These are phyloP conservation scores for Lycium barbarum DNA, from an alignment of 257 asterid species.

Conservation along the genomic window DNA sequence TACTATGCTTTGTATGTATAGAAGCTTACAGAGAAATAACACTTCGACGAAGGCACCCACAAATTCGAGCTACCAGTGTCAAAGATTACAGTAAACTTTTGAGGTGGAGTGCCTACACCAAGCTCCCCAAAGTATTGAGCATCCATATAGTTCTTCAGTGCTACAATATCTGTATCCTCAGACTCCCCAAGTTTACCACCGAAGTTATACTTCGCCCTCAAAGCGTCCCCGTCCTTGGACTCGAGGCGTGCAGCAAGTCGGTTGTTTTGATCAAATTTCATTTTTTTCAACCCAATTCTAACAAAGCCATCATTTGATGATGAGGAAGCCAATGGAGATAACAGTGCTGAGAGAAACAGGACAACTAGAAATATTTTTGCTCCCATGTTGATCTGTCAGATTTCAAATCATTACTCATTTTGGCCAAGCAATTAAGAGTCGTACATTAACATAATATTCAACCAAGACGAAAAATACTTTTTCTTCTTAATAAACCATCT, in stretches of 20 bases:
- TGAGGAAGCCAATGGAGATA: constrained; percentile 62
- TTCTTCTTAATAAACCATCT: neutral
- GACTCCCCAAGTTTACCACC: constrained; percentile 60
- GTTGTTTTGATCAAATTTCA: constrained; percentile 76
- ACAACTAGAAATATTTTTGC: constrained; percentile 42
- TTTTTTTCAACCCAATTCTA: constrained; percentile 79
- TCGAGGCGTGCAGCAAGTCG: constrained; percentile 77
- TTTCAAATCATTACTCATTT: neutral
- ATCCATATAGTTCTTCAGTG: constrained; percentile 91
- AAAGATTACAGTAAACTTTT: constrained; percentile 91
- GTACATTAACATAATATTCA: neutral
- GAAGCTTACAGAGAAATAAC: constrained; percentile 84
- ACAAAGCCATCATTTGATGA: constrained; percentile 74
- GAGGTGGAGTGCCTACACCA: constrained; percentile 88
- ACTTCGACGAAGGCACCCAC: constrained; percentile 98
- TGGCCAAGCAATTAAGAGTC: neutral
- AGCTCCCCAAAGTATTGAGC: constrained; percentile 98
- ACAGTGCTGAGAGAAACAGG: constrained; percentile 60
- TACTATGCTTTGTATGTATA: neutral
- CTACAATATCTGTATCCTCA: constrained; percentile 74
- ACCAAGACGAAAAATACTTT: neutral
- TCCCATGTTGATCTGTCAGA: constrained; percentile 68
- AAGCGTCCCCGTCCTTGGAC: constrained; percentile 59
- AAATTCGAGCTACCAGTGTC: constrained; percentile 97
- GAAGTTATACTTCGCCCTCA: constrained; percentile 66